These are phyloP conservation scores for Tulasnella sp. DNA, from an alignment of 768 basidiomycete species.

Conservation along the genomic window DNA sequence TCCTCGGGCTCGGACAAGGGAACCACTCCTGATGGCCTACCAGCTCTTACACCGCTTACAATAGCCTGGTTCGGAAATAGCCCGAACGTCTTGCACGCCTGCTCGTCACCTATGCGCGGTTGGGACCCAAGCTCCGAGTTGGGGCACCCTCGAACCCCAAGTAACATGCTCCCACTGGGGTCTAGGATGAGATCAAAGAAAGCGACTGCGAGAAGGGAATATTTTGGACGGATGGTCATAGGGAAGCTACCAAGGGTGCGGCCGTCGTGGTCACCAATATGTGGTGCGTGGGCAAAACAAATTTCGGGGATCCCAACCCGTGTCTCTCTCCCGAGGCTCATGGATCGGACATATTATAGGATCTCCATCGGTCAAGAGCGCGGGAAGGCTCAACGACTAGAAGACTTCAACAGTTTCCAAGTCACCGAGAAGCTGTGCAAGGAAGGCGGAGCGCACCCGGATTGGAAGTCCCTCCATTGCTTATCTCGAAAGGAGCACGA, in stretches of 20 bases:
- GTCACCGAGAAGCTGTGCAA: constrained; percentile 82
- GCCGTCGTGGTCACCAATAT: constrained; percentile 99
- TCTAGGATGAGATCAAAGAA: constrained; percentile 75
- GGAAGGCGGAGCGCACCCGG: constrained; percentile 69
- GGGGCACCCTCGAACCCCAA: constrained; percentile 88
- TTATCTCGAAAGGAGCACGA: constrained; percentile 50
- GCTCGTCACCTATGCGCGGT: constrained; percentile 83
- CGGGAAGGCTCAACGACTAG: constrained; percentile 76
- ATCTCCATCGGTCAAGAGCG: constrained; percentile 99
- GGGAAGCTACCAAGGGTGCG: constrained; percentile 79
- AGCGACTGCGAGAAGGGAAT: constrained; percentile 66
- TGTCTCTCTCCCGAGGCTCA: constrained; percentile 1
- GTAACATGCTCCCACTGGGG: constrained; percentile 69
- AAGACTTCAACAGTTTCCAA: constrained; percentile 88
- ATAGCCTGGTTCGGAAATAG: constrained; percentile 91
- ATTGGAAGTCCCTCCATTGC: constrained; percentile 96
- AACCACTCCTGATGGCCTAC: constrained; percentile 30
- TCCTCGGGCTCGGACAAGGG: neutral
- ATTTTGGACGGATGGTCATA: constrained; percentile 68
- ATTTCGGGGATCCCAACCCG: neutral
- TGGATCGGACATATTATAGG: constrained; percentile 42
- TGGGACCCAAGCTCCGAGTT: constrained; percentile 79
- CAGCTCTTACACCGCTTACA: constrained; percentile 67
- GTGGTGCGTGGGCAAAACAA: constrained; percentile 48
- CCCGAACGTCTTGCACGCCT: constrained; percentile 92